phyloP scores from a whole-genome alignment of 768 basidiomycete species.

The Coprinopsis marcescibilis region DNA sequence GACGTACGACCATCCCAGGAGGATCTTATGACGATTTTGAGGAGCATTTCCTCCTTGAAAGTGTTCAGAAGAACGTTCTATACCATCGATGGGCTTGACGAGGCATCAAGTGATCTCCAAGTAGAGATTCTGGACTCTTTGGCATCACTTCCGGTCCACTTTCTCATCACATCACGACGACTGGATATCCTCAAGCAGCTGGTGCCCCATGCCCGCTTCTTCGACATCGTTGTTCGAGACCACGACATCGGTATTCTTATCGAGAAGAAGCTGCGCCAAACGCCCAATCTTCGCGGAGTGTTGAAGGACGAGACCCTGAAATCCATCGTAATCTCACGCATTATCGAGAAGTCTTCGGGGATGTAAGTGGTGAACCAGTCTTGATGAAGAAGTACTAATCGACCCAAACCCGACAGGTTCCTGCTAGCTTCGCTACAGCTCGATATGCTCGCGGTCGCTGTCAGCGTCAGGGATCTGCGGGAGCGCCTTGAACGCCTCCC shows the following conservation, averaged over 20 bases:
- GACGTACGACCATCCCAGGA: background rate
- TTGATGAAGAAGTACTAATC: background rate
- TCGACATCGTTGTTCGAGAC: background rate
- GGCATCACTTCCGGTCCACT: background rate
- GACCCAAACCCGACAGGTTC: background rate
- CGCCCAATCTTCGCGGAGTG: no score
- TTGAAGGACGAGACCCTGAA: no score
- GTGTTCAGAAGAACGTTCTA: background rate
- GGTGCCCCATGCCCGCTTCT: background rate
- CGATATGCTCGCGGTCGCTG: background rate
- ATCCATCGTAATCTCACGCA: no score
- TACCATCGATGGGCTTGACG: background rate
- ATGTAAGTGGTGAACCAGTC: background rate
- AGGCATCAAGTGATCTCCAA: background rate
- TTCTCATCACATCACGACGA: background rate
- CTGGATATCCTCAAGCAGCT: background rate
- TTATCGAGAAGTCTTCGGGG: background rate
- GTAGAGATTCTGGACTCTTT: background rate
- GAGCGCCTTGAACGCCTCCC: background rate
- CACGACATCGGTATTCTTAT: background rate
- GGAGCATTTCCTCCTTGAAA: background rate
- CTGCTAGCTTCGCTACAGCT: background rate
- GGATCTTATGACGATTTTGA: background rate
- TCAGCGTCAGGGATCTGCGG: background rate
- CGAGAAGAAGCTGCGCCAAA: no score